Conservation (phyloP, 2,329 filamentous ascomycete genomes). For the Cadophora malorum region DNA sequence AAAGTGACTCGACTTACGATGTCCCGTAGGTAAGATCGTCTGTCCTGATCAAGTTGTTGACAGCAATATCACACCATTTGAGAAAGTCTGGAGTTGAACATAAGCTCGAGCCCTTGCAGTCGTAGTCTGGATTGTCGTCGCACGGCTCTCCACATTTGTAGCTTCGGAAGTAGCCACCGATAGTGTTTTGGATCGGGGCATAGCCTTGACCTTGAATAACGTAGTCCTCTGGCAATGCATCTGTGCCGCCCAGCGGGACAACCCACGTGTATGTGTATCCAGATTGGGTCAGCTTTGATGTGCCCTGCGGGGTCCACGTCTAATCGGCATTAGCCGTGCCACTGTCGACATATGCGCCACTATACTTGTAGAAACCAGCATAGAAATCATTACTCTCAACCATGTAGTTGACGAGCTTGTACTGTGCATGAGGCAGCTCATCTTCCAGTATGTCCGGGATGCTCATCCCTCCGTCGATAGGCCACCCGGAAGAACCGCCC, state of each 20-base stretch:
- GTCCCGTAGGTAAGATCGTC: conserved; percentile 2
- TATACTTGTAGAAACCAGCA: no score
- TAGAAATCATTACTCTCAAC: no score
- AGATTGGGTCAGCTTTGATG: neutral
- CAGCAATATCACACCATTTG: neutral
- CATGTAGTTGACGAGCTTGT: neutral
- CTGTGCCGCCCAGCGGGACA: neutral
- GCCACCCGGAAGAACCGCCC: neutral
- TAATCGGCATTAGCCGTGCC: no score
- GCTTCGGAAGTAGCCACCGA: neutral
- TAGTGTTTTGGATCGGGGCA: neutral
- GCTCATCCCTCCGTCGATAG: neutral
- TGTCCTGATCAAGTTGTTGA: conserved; percentile 2
- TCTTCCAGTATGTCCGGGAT: neutral
- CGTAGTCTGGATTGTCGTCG: neutral
- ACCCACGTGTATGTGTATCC: neutral
- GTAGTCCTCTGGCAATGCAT: neutral
- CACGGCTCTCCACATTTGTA: conserved; percentile 2
- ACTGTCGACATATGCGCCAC: no score
- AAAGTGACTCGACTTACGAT: neutral
- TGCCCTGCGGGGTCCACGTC: neutral
- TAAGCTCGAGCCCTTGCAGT: conserved; percentile 11
- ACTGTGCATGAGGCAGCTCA: neutral
- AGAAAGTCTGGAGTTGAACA: neutral
- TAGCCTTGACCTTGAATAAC: neutral